Evolutionary conservation across 257 asterid genomes (phyloP), one percentile per base, ranked within the genome.

Genomic region (Echites panduratus): DNA sequence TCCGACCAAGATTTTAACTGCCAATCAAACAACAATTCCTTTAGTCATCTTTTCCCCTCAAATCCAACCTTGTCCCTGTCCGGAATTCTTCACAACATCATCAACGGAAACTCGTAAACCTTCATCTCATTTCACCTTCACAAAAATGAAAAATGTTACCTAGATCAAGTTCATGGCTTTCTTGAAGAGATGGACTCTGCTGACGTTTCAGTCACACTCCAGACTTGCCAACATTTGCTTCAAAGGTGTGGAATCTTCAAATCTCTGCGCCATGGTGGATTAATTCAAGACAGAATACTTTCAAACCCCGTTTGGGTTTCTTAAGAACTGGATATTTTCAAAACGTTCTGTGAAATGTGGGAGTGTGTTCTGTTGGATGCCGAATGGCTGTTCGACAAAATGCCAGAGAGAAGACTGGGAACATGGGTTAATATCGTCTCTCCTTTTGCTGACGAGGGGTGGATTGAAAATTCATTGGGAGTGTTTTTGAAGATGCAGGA

Each of bases 101-200:
- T 14, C 66, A 52, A 45, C 86, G 86, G 2, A 73, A 72, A 24
- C 81, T 85, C 63, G 89, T 82, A 68, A 87, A 87, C 79, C 80
- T 85, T 61, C 84, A 85, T 69, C 73, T 87, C 47, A 22, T 85
- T 64, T 75, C 85, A 67, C 89, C 85, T 5, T 78, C 87, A 77
- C 77, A 74, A 24, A 86, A 87, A 79, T 86, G 83, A 32, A 32
- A 32, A 32, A 32, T 32, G 38, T 22, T 84, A 85, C 52, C 86
- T 84, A 58, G 59, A 85, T n/a, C 84, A 87, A 80, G 93, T 86
- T 77, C 81, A 64, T 61, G 77, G 75, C 10, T 85, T 80, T 77
- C 86, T 87, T 73, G 70, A 78, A 57, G 79, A 85, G 69, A 71
- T 85, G 87, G 87, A 81, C 71, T 76, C 84, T 27, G 76, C 71